Evolutionary conservation across 2,329 filamentous ascomycete genomes (phyloP), one percentile per base, ranked within the genome.

Genomic region (Phoma sp.): DNA sequence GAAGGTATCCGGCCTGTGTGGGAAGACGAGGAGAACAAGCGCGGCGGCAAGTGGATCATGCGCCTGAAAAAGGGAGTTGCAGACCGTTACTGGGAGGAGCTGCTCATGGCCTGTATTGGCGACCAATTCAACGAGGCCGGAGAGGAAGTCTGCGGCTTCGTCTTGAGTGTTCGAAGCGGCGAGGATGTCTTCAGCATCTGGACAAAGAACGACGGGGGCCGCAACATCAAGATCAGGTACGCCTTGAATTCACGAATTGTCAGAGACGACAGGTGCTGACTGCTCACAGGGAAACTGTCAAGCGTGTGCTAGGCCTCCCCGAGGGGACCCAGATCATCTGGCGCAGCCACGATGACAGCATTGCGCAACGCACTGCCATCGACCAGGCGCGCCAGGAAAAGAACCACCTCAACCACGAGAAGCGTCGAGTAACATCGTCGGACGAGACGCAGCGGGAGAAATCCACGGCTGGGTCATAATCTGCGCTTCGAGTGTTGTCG

Each of bases 111-210:
- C 21, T 89, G 97, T 66, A 87, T 97, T 53, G 95, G 95, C 36
- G 93, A 98, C 69, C 92, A 97, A 74, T 98, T 99, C 73, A 85
- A 87, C 46, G 95, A 98, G 71, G 93, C 92, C 30, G 87, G 89
- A 43, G 93, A 98, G 65, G 93, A 99, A 75, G 89, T 99, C 34
- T 99, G 93, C 71, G 95, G 95, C 56, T 92, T 91, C 48, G 95
- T 99, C 25, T 83, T 99, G 36, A 98, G 93, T 74, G 91, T 99
- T 60, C 85, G 95, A 59, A 96, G 93, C 69, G 93, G 93, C 36
- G 95, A 99, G 78, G 95, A 99, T 73, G 96, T 98, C 58, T 84
- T 99, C 75, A 97, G 92, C 78, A 92, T 99, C 72, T 99, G 95
- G 95, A 96, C 93, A 49, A 90, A 92, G 75, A 95, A 91, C 67